Evolutionary conservation across 2,329 filamentous ascomycete genomes (phyloP).

Genomic region (Cladophialophora psammophila): DNA sequence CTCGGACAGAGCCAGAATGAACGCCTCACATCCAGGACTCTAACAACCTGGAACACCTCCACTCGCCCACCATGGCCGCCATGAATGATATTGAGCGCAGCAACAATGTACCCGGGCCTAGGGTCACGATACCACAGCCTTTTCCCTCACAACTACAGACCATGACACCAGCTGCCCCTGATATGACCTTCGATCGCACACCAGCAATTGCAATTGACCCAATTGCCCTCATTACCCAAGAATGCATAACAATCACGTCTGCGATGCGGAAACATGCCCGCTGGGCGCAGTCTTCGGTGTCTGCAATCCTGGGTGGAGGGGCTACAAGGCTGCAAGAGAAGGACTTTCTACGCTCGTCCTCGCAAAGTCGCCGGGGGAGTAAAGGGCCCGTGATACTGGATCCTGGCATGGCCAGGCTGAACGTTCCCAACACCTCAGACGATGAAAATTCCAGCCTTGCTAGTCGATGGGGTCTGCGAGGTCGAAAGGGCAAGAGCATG

Average conservation of each 20-base stretch:
- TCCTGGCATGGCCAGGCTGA: constrained; percentile 32
- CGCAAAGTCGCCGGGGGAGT: constrained; percentile 26
- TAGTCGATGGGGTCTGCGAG: constrained; percentile 90
- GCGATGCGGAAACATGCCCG: constrained; percentile 97
- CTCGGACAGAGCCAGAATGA: constrained; percentile 9
- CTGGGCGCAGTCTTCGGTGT: constrained; percentile 94
- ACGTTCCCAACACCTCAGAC: constrained; percentile 38
- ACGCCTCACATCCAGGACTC: constrained; percentile 7
- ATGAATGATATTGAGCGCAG: constrained; percentile 10
- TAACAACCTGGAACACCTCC: not conserved
- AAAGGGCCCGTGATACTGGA: constrained; percentile 26
- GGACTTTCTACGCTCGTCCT: constrained; percentile 50
- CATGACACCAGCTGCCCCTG: constrained; percentile 14
- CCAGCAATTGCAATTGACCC: constrained; percentile 79
- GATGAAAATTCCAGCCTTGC: constrained; percentile 62
- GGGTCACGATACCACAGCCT: constrained; percentile 15
- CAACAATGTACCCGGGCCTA: constrained; percentile 16
- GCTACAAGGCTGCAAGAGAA: constrained; percentile 56
- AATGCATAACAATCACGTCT: constrained; percentile 98
- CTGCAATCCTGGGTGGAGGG: constrained; percentile 85
- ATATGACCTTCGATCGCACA: constrained; percentile 21
- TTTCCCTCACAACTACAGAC: constrained; percentile 10
- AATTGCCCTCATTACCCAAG: constrained; percentile 91
- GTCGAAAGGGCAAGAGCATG: constrained; percentile 95
- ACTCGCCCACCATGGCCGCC: not conserved